Conservation (phyloP, 2,329 filamentous ascomycete genomes). For the Pseudogymnoascus sp. region DNA sequence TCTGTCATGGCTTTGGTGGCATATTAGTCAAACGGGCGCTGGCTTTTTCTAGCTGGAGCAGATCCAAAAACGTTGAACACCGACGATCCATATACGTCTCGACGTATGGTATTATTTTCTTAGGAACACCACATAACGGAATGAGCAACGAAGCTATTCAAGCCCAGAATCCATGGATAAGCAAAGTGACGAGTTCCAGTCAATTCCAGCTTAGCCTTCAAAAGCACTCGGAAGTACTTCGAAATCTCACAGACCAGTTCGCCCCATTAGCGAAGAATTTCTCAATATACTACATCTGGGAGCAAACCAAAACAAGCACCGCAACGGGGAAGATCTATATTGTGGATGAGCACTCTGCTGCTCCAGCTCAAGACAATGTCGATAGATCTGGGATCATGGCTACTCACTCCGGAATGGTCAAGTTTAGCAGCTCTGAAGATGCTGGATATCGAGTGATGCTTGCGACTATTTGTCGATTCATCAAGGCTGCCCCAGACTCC, state of each 20-base stretch:
- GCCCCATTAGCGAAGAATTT: conserved; percentile 11
- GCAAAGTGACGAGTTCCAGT: not conserved
- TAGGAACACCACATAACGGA: conserved; percentile 12
- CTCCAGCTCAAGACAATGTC: conserved; percentile 17
- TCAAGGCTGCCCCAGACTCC: conserved; percentile 12
- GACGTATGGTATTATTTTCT: too few species aligned
- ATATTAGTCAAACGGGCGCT: conserved; percentile 16
- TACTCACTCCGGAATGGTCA: conserved; percentile 25
- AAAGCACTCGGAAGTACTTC: conserved; percentile 11
- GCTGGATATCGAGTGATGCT: conserved; percentile 19
- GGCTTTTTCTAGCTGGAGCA: not conserved
- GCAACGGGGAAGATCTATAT: not conserved
- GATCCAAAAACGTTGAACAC: not conserved
- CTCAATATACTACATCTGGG: conserved; percentile 9
- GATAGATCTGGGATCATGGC: conserved; percentile 20
- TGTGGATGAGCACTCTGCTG: conserved; percentile 12
- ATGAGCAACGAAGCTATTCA: conserved; percentile 6
- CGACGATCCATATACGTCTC: conserved; percentile 9
- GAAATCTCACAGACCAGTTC: not conserved
- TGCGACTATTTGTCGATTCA: conserved; percentile 21
- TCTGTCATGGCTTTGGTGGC: conserved; percentile 17
- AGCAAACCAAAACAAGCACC: conserved; percentile 10
- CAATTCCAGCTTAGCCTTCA: conserved; percentile 9
- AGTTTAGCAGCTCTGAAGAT: conserved; percentile 17
- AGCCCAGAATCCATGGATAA: not conserved